These are phyloP conservation scores for Poronia punctata DNA, from an alignment of 495 filamentous ascomycete genomes.

Conservation along the genomic window DNA sequence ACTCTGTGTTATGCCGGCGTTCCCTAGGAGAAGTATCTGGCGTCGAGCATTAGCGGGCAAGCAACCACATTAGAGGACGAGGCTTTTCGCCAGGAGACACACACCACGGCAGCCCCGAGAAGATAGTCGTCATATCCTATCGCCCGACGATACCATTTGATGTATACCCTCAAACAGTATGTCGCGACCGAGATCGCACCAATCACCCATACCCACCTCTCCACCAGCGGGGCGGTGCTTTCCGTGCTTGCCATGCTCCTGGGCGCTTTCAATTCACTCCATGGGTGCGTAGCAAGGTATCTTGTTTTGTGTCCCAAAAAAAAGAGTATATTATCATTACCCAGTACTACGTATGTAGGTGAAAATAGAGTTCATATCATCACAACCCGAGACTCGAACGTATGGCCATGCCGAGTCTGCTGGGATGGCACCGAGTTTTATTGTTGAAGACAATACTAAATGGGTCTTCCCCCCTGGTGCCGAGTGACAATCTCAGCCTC, in stretches of 20 bases:
- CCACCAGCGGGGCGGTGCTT: constrained; percentile 1
- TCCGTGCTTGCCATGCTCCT: constrained; percentile 1
- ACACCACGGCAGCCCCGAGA: constrained; percentile 2
- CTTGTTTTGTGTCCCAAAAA: no score
- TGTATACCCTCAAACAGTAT: constrained; percentile 1
- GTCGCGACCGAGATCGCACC: not conserved
- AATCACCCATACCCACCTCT: not conserved
- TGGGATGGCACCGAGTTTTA: no score
- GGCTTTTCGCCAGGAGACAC: not conserved
- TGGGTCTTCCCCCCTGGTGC: no score
- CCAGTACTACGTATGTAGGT: no score
- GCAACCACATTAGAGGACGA: not conserved
- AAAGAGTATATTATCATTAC: no score
- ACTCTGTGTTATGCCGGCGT: not conserved
- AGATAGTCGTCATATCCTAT: constrained; percentile 6
- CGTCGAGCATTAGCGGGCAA: not conserved
- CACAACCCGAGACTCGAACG: no score
- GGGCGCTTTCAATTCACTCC: not conserved
- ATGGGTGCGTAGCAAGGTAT: no score
- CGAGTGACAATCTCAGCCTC: no score
- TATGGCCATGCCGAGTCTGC: no score
- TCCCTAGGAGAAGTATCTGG: not conserved
- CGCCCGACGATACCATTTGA: constrained; percentile 4
- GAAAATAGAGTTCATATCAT: no score
- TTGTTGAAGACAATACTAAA: no score